These are phyloP conservation scores for Macrolepiota fuliginosa DNA, from an alignment of 768 basidiomycete genomes.

Conservation along the genomic window DNA sequence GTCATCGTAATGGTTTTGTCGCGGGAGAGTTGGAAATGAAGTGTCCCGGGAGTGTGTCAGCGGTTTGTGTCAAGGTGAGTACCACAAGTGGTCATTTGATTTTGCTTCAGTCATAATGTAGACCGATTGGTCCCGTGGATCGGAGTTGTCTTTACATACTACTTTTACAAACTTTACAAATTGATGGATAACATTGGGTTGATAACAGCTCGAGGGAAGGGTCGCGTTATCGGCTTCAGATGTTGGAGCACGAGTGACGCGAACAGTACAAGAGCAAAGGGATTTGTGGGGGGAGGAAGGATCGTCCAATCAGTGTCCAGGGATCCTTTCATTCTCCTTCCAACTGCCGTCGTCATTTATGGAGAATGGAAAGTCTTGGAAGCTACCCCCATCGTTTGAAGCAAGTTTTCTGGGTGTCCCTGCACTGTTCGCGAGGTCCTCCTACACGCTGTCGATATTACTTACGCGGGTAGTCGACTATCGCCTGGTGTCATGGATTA, in stretches of 20 bases:
- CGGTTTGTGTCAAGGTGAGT: conserved; percentile 37
- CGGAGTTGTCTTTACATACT: background rate
- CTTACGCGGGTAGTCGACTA: conserved; percentile 30
- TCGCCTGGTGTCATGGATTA: conserved; percentile 31
- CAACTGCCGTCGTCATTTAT: conserved; percentile 32
- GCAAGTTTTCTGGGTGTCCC: conserved; percentile 30
- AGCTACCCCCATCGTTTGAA: conserved; percentile 37
- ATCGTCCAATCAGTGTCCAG: conserved; percentile 28
- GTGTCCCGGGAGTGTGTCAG: conserved; percentile 25
- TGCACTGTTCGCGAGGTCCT: conserved; percentile 30
- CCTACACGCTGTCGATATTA: conserved; percentile 30
- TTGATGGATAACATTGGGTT: background rate
- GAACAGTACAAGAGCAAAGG: conserved; percentile 26
- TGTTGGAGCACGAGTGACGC: conserved; percentile 26
- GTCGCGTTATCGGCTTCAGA: conserved; percentile 34
- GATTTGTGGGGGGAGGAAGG: conserved; percentile 28
- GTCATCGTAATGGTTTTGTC: conserved; percentile 32
- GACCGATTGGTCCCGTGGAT: background rate
- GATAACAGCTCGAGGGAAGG: conserved; percentile 32
- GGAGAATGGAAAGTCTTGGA: conserved; percentile 25
- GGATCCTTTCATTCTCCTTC: conserved; percentile 34
- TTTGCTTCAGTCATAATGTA: background rate
- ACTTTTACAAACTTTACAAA: background rate
- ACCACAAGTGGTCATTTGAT: background rate
- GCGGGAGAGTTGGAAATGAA: conserved; percentile 34